phyloP scores from a whole-genome alignment of 2,329 filamentous ascomycete genomes.

The Trichophyton schoenleinii region DNA sequence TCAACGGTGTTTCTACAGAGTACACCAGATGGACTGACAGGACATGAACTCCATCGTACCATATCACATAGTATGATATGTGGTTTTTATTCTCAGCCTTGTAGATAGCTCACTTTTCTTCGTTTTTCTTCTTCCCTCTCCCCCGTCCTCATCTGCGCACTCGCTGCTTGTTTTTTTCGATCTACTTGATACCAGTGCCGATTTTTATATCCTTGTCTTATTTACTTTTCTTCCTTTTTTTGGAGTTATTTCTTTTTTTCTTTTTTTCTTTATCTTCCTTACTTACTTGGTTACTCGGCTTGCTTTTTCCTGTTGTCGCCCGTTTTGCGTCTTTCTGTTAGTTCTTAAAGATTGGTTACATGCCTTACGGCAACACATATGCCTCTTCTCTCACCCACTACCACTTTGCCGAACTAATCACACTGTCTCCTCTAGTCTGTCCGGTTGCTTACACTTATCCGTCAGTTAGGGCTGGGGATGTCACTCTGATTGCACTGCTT shows the following conservation, averaged over 20 bases:
- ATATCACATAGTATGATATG: not conserved
- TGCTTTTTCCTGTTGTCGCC: slow-evolving; percentile 13
- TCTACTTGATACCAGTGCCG: not conserved
- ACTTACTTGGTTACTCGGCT: slow-evolving; percentile 11
- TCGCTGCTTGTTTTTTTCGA: not conserved
- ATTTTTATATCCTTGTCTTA: not conserved
- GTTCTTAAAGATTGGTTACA: slow-evolving; percentile 17
- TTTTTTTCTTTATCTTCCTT: not conserved
- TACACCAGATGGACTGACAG: not conserved
- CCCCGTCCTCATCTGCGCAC: not conserved
- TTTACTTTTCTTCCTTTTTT: not conserved
- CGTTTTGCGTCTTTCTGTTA: slow-evolving; percentile 2
- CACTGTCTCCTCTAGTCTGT: not conserved
- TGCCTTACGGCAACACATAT: slow-evolving; percentile 16
- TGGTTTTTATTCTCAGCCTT: not conserved
- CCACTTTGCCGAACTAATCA: not conserved
- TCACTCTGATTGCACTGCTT: not conserved
- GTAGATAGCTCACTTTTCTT: slow-evolving; percentile 8
- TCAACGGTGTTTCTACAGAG: not conserved
- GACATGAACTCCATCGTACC: not conserved
- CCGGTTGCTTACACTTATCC: not conserved
- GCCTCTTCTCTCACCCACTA: not conserved
- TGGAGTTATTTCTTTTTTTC: not conserved
- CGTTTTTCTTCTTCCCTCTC: not conserved
- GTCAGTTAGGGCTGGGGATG: not conserved